Base-by-base conservation (phyloP, 139 green algal species). In the Chlorella sorokiniana region DNA sequence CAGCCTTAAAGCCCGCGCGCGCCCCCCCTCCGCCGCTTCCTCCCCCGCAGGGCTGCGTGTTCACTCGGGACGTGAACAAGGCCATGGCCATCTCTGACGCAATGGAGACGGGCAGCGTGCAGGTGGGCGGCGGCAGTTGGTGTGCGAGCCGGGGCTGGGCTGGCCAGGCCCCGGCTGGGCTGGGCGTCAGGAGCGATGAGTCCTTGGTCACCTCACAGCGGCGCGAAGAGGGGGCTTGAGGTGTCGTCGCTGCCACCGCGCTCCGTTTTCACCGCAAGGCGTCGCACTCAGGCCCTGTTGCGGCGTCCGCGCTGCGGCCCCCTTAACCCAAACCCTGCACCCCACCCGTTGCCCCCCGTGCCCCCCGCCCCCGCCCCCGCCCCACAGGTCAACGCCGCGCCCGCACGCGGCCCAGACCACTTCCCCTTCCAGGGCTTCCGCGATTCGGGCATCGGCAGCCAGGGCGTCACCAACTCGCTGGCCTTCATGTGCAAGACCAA, bases 21-120 rank as follows among this genome's bases (percentile, higher is more conserved):
- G 16, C 48, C 48, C 48, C 16, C 16, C 48, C 42, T 78, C 37
- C 42, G 16, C n/a, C 38, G 27, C 4, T 40, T 27, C 41, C 1
- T 69, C 1, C 2, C 51, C 42, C 69, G n/a, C 93, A 97, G 91
- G 95, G 94, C 42, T 99, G 96, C 83, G 91, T 99, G 42, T 99
- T 99, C 92, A 98, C 93, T 31, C 79, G 77, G 16, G 92, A 98
- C 86, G 91, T 99, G 70, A 94, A 98, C 86, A 61, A 84, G 23
- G 96, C 96, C 33, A 94, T 99, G 27, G 51, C 61, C 45, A 90
- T 99, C 54, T 92, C 85, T 33, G 95, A 99, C 77, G 91, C 91
- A 48, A 97, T 99, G 94, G 90, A 97, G 90, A 97, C 95, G 20
- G 96, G 96, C 51, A 99, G 94, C 31, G 94, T 98, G 76, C 94